Base-by-base conservation (phyloP, 768 basidiomycete genomes). In the Paxillus involutus region DNA sequence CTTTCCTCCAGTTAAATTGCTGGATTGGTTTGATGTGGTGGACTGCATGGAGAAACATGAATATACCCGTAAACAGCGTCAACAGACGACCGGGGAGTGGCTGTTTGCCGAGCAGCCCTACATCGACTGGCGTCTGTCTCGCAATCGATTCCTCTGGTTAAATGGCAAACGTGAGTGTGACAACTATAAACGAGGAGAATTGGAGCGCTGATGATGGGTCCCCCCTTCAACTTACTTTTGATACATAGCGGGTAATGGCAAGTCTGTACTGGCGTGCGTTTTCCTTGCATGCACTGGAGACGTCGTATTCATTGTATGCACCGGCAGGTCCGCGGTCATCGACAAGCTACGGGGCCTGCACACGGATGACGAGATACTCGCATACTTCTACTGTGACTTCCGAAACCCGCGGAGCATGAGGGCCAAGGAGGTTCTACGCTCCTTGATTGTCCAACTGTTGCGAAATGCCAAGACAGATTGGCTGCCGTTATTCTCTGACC, bases 321-420 rank as follows among this genome's bases (percentile, higher is more conserved):
- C 29, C 9, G 29, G 16, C 33, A 56, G 51, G 2, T 51, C 53
- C 4, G 17, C 35, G 6, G 12, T 55, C 17, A 35, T 58, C 29
- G 36, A 58, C 11, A 4, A 55, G 10, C 7, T 51, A 26, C 39
- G 3, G 3, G 17, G 14, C 7, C 12, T 19, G 24, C 30, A 33
- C 6, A 10, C 7, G 6, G 21, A 41, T 2, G 9, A 24, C 36
- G 36, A 52, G 17, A 33, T 32, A 11, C 13, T 58, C n/a, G 50
- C 32, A 3, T 55, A 58, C 35, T 58, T 58, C 24, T 55, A 58
- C 37, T 58, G 49, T 29, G 50, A 58, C 36, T 58, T 58, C 35
- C 42, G 53, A 16, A 40, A 51, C 19, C 16, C n/a, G 0, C 52
- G 50, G 1, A 44, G 21, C 16, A 52, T 37, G 6, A 47, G 26